Base-by-base conservation (phyloP, 192 early-diverging fungal species). In the Coemansia erecta region DNA sequence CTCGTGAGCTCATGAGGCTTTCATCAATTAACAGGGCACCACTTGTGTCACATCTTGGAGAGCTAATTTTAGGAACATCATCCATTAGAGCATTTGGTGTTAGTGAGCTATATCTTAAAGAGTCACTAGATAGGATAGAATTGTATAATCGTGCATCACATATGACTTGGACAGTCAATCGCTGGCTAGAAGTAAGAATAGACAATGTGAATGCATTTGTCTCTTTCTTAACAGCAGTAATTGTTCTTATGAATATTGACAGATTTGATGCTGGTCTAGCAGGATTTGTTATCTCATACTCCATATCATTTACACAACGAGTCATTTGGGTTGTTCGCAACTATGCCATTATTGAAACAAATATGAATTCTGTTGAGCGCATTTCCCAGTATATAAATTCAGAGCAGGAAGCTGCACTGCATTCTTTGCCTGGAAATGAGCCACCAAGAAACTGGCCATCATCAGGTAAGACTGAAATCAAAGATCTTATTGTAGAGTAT, bases 1-100 rank as follows among this genome's bases (percentile, higher is more conserved):
- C 92, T 6, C 81, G 94, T 23, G 93, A 95, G 68, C 69, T 96
- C 44, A 94, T 96, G 84, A 85, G 94, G 15, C 69, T 94, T 14
- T 89, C 93, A 70, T 87, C 89, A 5, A 83, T 83, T 45, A 83
- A 85, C 23, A 82, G 85, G 53, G 84, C 83, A 35, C 90, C 92
- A 6, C 85, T 93, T 28, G 84, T 87, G 69, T 82, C 90, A 48
- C 85, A 89, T 63, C 92, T 94, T 56, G 82, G 82, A 41, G 91
- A 97, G 75, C 85, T 88, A 24, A 73, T 91, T 24, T 70, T 57
- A n/a, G 91, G 91, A 47, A 82, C 88, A 14, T 63, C 91, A 7
- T 86, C 89, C 2, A 91, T 96, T 37, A 84, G 94, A 15, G 92
- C 94, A 4, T 96, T 86, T 66, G 86, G 87, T 4, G 81, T 79